Evolutionary conservation across 306 rosid species (phyloP).

Genomic region (Castanea sativa): DNA sequence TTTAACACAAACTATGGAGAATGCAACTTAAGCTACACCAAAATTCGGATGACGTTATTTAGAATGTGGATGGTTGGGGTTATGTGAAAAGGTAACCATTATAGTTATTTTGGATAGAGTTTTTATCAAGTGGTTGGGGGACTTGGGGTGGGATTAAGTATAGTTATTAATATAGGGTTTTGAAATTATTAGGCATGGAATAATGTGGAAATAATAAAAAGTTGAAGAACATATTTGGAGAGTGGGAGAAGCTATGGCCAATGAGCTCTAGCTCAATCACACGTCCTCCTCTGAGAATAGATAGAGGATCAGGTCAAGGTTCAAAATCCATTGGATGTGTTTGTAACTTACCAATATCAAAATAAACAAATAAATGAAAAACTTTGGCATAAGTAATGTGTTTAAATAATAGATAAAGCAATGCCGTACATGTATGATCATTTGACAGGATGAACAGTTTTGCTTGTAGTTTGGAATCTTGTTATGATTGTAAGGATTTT

Average conservation of each 20-base stretch:
- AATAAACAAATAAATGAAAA: too few relatives aligned
- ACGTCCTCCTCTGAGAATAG: too few relatives aligned
- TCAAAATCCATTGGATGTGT: too few relatives aligned
- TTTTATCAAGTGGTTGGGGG: not conserved
- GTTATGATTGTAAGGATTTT: not conserved
- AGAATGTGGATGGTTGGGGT: not conserved
- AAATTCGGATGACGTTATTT: not conserved
- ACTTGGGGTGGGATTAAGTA: not conserved
- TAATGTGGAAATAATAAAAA: not conserved
- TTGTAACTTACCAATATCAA: too few relatives aligned
- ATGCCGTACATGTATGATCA: not conserved
- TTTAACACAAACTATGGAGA: not conserved
- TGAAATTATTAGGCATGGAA: not conserved
- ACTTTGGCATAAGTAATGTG: not conserved
- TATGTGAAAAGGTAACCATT: not conserved
- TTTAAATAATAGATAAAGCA: constrained; percentile 1
- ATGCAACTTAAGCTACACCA: not conserved
- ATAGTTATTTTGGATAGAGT: not conserved
- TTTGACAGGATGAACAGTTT: not conserved
- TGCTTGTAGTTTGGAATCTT: not conserved
- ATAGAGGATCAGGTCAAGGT: too few relatives aligned
- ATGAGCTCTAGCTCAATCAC: too few relatives aligned
- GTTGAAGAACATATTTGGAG: not conserved
- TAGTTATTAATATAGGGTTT: not conserved
- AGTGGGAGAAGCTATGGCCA: not conserved